Evolutionary conservation across 257 asterid species (phyloP).

Genomic region (Solanum chilense): DNA sequence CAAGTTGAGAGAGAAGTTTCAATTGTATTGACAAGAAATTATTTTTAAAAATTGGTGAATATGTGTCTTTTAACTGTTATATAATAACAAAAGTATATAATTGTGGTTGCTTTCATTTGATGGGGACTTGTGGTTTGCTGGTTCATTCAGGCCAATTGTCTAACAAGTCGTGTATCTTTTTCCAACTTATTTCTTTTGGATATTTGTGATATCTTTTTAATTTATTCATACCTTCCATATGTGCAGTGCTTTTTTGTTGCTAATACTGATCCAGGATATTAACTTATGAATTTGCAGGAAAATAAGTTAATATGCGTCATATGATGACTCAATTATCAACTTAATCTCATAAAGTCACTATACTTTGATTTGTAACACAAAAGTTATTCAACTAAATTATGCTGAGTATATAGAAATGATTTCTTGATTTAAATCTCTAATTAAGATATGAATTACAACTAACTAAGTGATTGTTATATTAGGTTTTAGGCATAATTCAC

Average conservation of each 20-base stretch:
- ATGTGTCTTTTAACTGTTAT: slow-evolving; percentile 12
- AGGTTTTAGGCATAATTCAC: too few relatives aligned
- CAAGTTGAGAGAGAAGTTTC: neutral
- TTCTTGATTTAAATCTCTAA: neutral
- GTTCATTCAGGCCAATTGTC: neutral
- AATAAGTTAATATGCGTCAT: neutral
- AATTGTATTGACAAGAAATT: neutral
- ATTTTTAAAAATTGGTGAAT: neutral
- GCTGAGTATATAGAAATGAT: neutral
- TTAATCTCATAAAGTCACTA: neutral
- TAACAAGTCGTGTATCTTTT: neutral
- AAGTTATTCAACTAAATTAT: neutral
- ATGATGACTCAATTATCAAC: neutral
- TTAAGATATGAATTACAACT: neutral
- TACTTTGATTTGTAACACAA: neutral
- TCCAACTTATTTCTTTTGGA: neutral
- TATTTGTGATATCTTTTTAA: neutral
- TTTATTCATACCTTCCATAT: neutral
- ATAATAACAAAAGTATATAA: slow-evolving; percentile 3
- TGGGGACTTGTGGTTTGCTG: slow-evolving; percentile 9
- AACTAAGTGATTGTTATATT: neutral
- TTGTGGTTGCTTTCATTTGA: slow-evolving; percentile 15
- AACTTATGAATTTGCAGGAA: neutral
- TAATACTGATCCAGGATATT: neutral
- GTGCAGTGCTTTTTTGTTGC: neutral